Evolutionary conservation across 2,329 filamentous ascomycete genomes (phyloP).

Genomic region (Huntiella bhutanensis): DNA sequence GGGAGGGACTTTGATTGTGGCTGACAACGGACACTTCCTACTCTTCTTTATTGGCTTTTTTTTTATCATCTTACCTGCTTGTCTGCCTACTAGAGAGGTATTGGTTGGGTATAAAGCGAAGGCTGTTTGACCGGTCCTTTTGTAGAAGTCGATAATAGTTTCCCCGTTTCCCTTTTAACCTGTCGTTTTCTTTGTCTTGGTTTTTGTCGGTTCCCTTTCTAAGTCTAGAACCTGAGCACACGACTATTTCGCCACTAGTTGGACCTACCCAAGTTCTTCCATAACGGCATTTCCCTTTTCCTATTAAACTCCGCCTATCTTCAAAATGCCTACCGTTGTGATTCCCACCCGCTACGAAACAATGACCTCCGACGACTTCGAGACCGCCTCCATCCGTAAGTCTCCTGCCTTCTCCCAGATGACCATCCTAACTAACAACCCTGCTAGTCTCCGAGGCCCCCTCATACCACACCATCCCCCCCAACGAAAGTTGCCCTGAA

Average conservation of each 20-base stretch:
- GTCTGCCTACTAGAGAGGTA: too few species aligned
- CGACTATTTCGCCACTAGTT: too few species aligned
- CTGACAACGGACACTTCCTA: too few species aligned
- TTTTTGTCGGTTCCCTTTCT: background rate
- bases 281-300: background rate
- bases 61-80: too few species aligned
- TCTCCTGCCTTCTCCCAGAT: conserved; percentile 49
- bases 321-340: conserved; percentile 1
- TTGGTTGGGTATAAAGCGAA: too few species aligned
- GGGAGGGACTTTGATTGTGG: too few species aligned
- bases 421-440: background rate
- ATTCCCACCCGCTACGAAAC: conserved; percentile 13
- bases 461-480: conserved; percentile 40
- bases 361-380: conserved; percentile 36
- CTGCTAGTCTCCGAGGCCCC: conserved; percentile 41
- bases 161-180: too few species aligned
- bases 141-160: too few species aligned
- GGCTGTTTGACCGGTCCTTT: too few species aligned
- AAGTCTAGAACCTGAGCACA: background rate
- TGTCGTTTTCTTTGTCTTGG: background rate
- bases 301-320: background rate
- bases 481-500: conserved; percentile 28
- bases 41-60: background rate
- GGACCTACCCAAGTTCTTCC: background rate
- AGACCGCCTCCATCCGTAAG: conserved; percentile 42